Evolutionary conservation across 129 eudicot genomes (phyloP).

Genomic region (Saussurea involucrata): DNA sequence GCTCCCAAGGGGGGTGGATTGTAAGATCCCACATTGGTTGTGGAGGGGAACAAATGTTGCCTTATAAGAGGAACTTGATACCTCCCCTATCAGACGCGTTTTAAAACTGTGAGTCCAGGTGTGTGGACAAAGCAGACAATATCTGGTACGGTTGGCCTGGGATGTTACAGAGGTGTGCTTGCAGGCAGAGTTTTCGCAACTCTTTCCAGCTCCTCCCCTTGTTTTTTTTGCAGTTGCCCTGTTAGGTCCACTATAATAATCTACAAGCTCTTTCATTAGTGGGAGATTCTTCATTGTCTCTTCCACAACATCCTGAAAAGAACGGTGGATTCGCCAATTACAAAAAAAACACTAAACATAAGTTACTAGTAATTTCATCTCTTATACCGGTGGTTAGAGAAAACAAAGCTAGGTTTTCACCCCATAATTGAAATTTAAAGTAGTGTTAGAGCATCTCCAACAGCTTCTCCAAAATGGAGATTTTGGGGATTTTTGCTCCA

Average conservation of each 20-base stretch:
- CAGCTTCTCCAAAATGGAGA: too few species aligned
- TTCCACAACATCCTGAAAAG: constrained; percentile 63
- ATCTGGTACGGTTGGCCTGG: too few species aligned
- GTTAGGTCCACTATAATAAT: constrained; percentile 78
- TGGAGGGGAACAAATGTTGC: too few species aligned
- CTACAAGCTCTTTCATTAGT: constrained; percentile 67
- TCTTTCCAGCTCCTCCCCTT: constrained; percentile 77
- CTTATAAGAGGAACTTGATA: too few species aligned
- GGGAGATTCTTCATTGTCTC: constrained; percentile 80
- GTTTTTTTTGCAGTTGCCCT: constrained; percentile 80
- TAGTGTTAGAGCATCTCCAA: neutral
- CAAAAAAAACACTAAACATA: neutral
- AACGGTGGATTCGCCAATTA: neutral
- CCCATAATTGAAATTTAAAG: neutral
- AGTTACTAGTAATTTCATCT: neutral
- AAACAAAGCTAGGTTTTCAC: neutral
- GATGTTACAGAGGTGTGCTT: constrained; percentile 53
- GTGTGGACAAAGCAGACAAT: too few species aligned
- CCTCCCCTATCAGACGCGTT: too few species aligned
- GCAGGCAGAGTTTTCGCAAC: constrained; percentile 90
- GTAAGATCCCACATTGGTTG: too few species aligned
- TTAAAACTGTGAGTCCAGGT: too few species aligned
- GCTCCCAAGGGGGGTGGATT: too few species aligned
- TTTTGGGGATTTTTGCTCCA: too few species aligned
- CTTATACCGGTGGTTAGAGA: neutral